These are phyloP conservation scores for Coemansia sp. DNA, from an alignment of 371 early-diverging fungal species.

Conservation along the genomic window DNA sequence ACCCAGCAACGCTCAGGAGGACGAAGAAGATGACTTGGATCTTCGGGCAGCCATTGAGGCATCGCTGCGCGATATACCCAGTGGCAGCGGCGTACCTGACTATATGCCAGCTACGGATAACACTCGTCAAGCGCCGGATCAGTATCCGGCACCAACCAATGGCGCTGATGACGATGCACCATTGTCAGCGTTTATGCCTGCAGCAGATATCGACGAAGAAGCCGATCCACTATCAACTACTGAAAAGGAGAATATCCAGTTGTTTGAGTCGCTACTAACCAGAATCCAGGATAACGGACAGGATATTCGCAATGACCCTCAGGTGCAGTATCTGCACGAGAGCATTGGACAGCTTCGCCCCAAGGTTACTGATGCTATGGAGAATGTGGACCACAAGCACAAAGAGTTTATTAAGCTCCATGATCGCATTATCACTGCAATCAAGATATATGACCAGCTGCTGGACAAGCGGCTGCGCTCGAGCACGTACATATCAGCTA, in stretches of 20 bases:
- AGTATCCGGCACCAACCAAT: background rate
- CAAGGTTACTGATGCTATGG: slow-evolving; percentile 59
- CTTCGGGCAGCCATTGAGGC: slow-evolving; percentile 91
- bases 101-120: slow-evolving; percentile 21
- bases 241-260: slow-evolving; percentile 49
- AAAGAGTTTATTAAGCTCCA: slow-evolving; percentile 57
- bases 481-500: slow-evolving; percentile 20
- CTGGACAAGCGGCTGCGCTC: slow-evolving; percentile 52
- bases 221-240: slow-evolving; percentile 42
- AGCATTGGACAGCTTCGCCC: slow-evolving; percentile 53
- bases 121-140: slow-evolving; percentile 3
- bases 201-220: slow-evolving; percentile 57
- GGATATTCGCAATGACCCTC: slow-evolving; percentile 50
- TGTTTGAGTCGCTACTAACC: slow-evolving; percentile 48
- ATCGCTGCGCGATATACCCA: slow-evolving; percentile 71
- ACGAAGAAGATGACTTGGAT: slow-evolving; percentile 81
- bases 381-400: slow-evolving; percentile 64
- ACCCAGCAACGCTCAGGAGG: slow-evolving; percentile 19
- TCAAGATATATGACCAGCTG: slow-evolving; percentile 76
- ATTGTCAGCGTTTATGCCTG: slow-evolving; percentile 41
- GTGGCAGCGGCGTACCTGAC: slow-evolving; percentile 20
- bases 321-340: slow-evolving; percentile 53
- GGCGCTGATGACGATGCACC: slow-evolving; percentile 14
- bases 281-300: slow-evolving; percentile 49
- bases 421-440: slow-evolving; percentile 70